Evolutionary conservation across 306 rosid species (phyloP).

Genomic region (Vigna unguiculata): DNA sequence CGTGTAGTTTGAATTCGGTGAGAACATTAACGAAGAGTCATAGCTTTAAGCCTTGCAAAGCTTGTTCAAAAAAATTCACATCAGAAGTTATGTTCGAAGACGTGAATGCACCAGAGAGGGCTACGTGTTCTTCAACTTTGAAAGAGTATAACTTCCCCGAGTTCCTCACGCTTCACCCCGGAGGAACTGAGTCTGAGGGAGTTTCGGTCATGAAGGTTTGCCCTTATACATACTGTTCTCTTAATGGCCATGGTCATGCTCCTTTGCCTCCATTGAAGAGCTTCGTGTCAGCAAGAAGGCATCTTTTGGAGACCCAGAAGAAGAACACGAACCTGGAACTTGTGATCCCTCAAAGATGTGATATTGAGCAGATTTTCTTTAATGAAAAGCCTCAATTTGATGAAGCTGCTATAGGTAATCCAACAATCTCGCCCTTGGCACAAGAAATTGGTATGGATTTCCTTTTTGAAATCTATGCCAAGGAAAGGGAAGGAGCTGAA

Average conservation of each 20-base stretch:
- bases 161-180: conserved; percentile 60
- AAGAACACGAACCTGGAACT: conserved; percentile 51
- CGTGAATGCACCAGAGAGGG: conserved; percentile 49
- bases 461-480: conserved; percentile 57
- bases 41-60: conserved; percentile 57
- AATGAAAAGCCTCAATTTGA: conserved; percentile 40
- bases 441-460: conserved; percentile 51
- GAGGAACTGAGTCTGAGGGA: conserved; percentile 71
- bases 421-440: conserved; percentile 29
- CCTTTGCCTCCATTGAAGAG: conserved; percentile 70
- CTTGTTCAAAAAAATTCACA: conserved; percentile 54
- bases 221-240: conserved; percentile 84
- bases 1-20: conserved; percentile 56
- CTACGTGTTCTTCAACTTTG: conserved; percentile 85
- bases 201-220: conserved; percentile 73
- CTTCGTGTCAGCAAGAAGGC: conserved; percentile 67
- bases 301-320: conserved; percentile 60
- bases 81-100: conserved; percentile 53
- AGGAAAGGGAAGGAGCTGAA: conserved; percentile 35
- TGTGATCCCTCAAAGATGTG: conserved; percentile 45
- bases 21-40: conserved; percentile 59
- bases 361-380: conserved; percentile 33
- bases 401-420: conserved; percentile 44
- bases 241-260: conserved; percentile 68
- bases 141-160: conserved; percentile 66